Percentiles rank a stretch among this genome's conserved stretches.
Evolutionary conservation across 2,329 filamentous ascomycete genomes (phyloP).

Genomic region (Phyllosticta citriasiana): DNA sequence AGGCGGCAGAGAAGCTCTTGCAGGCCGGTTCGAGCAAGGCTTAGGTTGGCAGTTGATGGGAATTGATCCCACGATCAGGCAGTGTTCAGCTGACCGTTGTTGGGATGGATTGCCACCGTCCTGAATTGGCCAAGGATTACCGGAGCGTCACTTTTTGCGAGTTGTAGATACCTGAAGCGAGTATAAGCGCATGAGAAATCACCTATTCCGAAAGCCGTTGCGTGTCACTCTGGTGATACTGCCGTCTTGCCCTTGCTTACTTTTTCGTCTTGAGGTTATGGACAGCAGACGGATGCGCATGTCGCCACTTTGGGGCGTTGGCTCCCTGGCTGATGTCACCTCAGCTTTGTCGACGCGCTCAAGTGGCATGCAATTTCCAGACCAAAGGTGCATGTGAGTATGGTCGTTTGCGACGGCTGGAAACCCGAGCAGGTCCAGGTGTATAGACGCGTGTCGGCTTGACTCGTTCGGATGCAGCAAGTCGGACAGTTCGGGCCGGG

Average conservation of each 20-base stretch:
- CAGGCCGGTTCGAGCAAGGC: neutral
- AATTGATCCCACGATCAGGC: neutral
- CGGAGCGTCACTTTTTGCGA: neutral
- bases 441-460: neutral
- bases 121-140: neutral
- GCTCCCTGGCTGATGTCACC: neutral
- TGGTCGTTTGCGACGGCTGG: neutral
- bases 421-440: neutral
- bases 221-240: neutral
- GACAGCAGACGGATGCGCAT: neutral
- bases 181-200: no score
- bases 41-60: neutral
- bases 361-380: neutral
- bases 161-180: neutral
- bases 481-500: neutral
- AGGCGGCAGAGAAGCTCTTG: slow-evolving; percentile 30
- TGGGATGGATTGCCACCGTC: neutral
- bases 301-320: neutral
- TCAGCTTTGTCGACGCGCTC: neutral
- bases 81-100: neutral
- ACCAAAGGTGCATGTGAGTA: neutral
- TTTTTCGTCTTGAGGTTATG: neutral
- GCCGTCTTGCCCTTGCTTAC: neutral
- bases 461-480: neutral
- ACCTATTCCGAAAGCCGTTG: neutral